Conservation (phyloP, 257 asterid species). For the Craterostigma plantagineum region DNA sequence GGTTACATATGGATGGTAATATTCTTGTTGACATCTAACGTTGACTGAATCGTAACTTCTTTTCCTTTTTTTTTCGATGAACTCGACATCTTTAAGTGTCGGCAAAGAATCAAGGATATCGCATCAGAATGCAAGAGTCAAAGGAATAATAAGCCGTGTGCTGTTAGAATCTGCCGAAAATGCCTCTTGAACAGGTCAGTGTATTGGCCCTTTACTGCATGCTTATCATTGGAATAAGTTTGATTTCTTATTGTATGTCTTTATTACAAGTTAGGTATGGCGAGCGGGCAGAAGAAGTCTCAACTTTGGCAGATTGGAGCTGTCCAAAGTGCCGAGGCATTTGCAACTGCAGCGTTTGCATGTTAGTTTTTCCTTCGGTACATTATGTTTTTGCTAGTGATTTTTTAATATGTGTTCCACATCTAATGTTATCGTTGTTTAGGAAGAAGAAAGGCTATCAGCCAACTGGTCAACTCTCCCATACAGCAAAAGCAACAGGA, state of each 20-base stretch:
- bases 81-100: constrained; percentile 37
- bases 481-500: constrained; percentile 55
- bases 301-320: constrained; percentile 34
- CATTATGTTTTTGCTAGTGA: constrained; percentile 4
- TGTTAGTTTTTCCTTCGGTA: constrained; percentile 17
- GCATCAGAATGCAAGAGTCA: constrained; percentile 39
- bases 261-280: constrained; percentile 36
- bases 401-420: constrained; percentile 8
- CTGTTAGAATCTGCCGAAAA: constrained; percentile 40
- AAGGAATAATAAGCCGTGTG: constrained; percentile 35
- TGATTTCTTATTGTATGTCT: not conserved
- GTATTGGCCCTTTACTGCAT: not conserved
- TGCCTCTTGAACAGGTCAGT: constrained; percentile 77
- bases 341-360: constrained; percentile 82
- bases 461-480: constrained; percentile 64
- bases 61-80: constrained; percentile 4
- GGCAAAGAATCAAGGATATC: constrained; percentile 61
- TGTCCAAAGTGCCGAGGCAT: constrained; percentile 81
- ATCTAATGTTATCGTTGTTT: constrained; percentile 4
- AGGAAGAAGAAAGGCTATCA: constrained; percentile 46
- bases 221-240: constrained; percentile 3
- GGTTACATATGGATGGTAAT: too few species aligned
- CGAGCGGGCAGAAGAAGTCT: constrained; percentile 57
- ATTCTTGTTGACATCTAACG: too few species aligned
- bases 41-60: not conserved